These are phyloP conservation scores for Xylaria palmicola DNA, from an alignment of 495 filamentous ascomycete genomes.

Conservation along the genomic window DNA sequence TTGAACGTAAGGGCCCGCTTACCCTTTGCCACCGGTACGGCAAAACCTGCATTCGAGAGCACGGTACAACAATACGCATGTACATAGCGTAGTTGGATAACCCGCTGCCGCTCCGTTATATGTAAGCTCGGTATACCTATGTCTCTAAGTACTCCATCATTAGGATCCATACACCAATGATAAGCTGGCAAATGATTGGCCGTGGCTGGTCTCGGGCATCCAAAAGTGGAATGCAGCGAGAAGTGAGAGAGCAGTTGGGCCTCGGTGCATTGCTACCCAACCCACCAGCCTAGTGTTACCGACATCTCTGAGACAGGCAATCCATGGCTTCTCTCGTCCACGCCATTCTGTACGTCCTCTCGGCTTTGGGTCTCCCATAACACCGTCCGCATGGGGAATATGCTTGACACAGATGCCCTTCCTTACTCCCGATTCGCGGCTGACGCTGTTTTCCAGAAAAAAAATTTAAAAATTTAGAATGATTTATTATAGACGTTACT, in stretches of 20 bases:
- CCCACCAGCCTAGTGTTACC: conserved; percentile 9
- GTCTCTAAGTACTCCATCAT: not conserved
- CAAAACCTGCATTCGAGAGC: not conserved
- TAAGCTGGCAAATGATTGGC: conserved; percentile 14
- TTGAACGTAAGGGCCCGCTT: not conserved
- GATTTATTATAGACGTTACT: not conserved
- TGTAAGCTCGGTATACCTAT: conserved; percentile 6
- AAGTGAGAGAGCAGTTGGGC: conserved; percentile 24
- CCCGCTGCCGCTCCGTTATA: conserved; percentile 4
- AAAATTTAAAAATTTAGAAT: no score
- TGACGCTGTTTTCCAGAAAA: no score
- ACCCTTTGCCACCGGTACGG: not conserved
- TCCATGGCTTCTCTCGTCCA: conserved; percentile 7
- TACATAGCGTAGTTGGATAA: no score
- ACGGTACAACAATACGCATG: not conserved
- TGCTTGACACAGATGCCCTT: not conserved
- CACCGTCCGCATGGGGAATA: not conserved
- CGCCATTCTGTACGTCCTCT: not conserved
- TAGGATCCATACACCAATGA: not conserved
- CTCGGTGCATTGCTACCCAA: conserved; percentile 39
- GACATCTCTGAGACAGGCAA: conserved; percentile 19
- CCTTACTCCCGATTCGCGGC: not conserved
- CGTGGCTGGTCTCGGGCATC: conserved; percentile 26
- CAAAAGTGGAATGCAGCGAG: conserved; percentile 21
- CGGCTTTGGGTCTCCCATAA: conserved; percentile 1